A percentile compares a stretch with the other conserved stretches of the same genome.
These are phyloP conservation scores for Penicillium aurantiogriseum DNA, from an alignment of 2,329 filamentous ascomycete species.

Conservation along the genomic window DNA sequence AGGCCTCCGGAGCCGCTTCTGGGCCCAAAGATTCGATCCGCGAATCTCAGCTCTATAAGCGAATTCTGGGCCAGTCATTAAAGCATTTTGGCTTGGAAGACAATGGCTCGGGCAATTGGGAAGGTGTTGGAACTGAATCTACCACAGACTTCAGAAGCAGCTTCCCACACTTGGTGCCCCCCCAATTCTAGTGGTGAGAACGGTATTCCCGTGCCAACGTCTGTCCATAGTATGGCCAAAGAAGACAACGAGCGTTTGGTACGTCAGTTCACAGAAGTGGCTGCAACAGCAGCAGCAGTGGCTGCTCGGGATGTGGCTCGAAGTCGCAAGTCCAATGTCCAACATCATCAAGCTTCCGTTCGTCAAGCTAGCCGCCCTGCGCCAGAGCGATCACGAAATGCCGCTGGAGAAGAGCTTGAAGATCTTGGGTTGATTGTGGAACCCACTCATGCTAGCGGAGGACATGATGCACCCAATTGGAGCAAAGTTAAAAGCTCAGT, in stretches of 20 bases:
- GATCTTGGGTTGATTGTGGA: constrained; percentile 42
- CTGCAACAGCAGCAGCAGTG: constrained; percentile 83
- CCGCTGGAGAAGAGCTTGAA: constrained; percentile 46
- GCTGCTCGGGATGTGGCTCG: constrained; percentile 74
- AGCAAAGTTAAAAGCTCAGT: constrained; percentile 85
- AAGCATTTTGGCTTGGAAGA: constrained; percentile 73
- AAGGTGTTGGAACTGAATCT: constrained; percentile 28
- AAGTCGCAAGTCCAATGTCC: constrained; percentile 50
- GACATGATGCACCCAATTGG: constrained; percentile 99
- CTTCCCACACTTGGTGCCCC: constrained; percentile 71
- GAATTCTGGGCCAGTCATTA: constrained; percentile 85
- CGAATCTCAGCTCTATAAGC: constrained; percentile 86
- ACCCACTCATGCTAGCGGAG: constrained; percentile 56
- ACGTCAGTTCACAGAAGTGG: constrained; percentile 88
- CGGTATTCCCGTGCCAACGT: constrained; percentile 24
- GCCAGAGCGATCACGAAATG: constrained; percentile 35
- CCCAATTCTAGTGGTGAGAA: constrained; percentile 59
- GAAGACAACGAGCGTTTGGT: constrained; percentile 79
- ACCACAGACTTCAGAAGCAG: constrained; percentile 21
- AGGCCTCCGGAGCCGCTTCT: constrained; percentile 42
- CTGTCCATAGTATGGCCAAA: constrained; percentile 67
- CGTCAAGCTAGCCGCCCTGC: constrained; percentile 39
- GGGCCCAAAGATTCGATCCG: constrained; percentile 67
- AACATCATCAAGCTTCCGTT: constrained; percentile 26
- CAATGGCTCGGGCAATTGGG: constrained; percentile 45